Conservation (phyloP, 2,329 filamentous ascomycete species). For the Colletotrichum orchidophilum region DNA sequence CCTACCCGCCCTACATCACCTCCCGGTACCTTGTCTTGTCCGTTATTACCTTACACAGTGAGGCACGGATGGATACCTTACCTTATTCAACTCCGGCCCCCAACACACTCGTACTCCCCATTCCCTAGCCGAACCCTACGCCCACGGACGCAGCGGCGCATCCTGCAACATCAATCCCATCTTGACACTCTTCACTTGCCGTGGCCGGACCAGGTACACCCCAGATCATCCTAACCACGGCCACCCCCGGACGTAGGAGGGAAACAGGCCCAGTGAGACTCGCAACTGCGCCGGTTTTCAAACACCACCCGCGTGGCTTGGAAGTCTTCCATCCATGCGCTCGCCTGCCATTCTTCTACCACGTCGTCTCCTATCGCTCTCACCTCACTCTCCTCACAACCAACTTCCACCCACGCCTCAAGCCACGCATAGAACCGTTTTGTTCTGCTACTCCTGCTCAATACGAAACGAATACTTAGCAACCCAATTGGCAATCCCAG, state of each 20-base stretch:
- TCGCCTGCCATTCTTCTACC: not conserved
- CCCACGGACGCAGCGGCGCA: not conserved
- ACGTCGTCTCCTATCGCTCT: not conserved
- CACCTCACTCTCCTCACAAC: not conserved
- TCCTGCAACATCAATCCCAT: slow-evolving; percentile 19
- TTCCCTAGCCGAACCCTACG: slow-evolving; percentile 4
- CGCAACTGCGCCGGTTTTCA: slow-evolving; percentile 27
- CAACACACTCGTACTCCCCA: not conserved
- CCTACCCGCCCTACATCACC: not conserved
- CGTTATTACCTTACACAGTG: not conserved
- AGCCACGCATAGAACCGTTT: slow-evolving; percentile 3
- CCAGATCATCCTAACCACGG: slow-evolving; percentile 26
- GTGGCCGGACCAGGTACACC: slow-evolving; percentile 17
- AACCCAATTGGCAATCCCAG: not conserved
- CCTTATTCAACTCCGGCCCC: not conserved
- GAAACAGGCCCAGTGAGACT: slow-evolving; percentile 33
- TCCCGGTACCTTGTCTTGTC: not conserved
- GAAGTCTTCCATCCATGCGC: slow-evolving; percentile 33
- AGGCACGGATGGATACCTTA: too few relatives aligned
- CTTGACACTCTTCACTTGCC: slow-evolving; percentile 12
- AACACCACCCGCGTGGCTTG: slow-evolving; percentile 33
- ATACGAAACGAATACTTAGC: not conserved
- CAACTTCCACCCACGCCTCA: not conserved
- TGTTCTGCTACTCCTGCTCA: not conserved
- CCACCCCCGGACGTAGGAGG: slow-evolving; percentile 21